Conservation (phyloP, 768 basidiomycete genomes). For the Podaxis mareebaensis region DNA sequence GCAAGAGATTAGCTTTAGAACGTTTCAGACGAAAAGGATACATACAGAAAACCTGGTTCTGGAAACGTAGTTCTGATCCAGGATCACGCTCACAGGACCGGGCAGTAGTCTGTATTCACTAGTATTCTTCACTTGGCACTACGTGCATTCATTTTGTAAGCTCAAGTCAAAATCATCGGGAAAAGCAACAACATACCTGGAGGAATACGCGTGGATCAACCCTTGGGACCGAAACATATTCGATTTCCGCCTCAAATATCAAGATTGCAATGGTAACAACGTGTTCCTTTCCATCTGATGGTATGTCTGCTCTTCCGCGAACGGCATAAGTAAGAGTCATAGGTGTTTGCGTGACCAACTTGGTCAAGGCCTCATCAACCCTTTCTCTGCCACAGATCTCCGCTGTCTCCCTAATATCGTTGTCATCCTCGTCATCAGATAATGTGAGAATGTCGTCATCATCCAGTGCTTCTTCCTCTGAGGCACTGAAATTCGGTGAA, state of each 20-base stretch:
- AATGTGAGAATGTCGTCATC: not conserved
- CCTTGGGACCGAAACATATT: slow-evolving; percentile 52
- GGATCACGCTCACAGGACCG: slow-evolving; percentile 55
- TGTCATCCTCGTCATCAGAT: not conserved
- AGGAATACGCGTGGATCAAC: slow-evolving; percentile 50
- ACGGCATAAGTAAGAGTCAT: slow-evolving; percentile 53
- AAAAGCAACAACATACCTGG: slow-evolving; percentile 36
- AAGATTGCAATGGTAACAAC: slow-evolving; percentile 53
- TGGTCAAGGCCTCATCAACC: not conserved
- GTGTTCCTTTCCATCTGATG: slow-evolving; percentile 55
- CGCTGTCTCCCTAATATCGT: not conserved
- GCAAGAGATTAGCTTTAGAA: not conserved
- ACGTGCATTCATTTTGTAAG: slow-evolving; percentile 1
- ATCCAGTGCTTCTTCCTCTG: not conserved
- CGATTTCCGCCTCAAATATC: slow-evolving; percentile 44
- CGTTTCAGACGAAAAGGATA: not conserved
- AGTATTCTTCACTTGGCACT: slow-evolving; percentile 56
- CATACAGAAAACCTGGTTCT: slow-evolving; percentile 46
- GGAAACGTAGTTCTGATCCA: slow-evolving; percentile 58
- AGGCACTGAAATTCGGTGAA: not conserved
- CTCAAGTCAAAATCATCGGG: slow-evolving; percentile 1
- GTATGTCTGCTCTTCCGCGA: slow-evolving; percentile 49
- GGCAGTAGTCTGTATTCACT: slow-evolving; percentile 57
- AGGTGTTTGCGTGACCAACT: slow-evolving; percentile 49
- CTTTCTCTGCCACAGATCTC: not conserved